Percentiles rank a stretch among this genome's conserved stretches.
Evolutionary conservation across 441 rosid species (phyloP).

Genomic region (Pelargonium exstipulatum): DNA sequence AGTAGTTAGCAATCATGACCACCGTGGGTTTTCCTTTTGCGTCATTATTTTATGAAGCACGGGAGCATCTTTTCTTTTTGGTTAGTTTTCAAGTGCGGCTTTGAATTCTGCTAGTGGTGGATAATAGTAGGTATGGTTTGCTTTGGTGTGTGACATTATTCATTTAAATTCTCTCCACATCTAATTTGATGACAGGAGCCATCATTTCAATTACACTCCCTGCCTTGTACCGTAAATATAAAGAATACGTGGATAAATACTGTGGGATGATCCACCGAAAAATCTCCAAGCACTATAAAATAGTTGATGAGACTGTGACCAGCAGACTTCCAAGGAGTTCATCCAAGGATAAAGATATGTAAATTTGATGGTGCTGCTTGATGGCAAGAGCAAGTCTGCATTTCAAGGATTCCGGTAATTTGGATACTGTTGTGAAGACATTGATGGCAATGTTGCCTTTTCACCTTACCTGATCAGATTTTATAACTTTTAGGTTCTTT

Average conservation of each 20-base stretch:
- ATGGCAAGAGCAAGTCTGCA: conserved; percentile 21
- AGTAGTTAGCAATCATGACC: too few relatives aligned
- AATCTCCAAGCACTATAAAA: conserved; percentile 65
- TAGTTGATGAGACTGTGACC: conserved; percentile 68
- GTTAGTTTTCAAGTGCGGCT: too few relatives aligned
- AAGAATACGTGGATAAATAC: conserved; percentile 60
- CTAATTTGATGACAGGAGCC: conserved; percentile 52
- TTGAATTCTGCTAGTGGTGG: too few relatives aligned
- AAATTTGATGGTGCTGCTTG: conserved; percentile 15
- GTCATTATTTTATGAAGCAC: too few relatives aligned
- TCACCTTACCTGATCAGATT: neutral
- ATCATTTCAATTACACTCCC: conserved; percentile 66
- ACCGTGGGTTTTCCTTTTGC: too few relatives aligned
- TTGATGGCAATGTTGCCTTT: neutral
- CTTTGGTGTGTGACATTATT: neutral
- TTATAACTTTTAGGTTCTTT: neutral
- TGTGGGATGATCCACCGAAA: conserved; percentile 60
- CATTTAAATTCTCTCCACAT: conserved; percentile 11
- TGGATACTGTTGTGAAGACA: neutral
- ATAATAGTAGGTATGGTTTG: too few relatives aligned
- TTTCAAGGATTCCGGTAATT: neutral
- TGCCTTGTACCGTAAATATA: conserved; percentile 59
- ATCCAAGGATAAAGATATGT: conserved; percentile 59
- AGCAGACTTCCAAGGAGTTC: conserved; percentile 60
- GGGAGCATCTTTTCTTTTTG: too few relatives aligned